Evolutionary conservation across 306 rosid genomes (phyloP).

Genomic region (Fragaria vesca): DNA sequence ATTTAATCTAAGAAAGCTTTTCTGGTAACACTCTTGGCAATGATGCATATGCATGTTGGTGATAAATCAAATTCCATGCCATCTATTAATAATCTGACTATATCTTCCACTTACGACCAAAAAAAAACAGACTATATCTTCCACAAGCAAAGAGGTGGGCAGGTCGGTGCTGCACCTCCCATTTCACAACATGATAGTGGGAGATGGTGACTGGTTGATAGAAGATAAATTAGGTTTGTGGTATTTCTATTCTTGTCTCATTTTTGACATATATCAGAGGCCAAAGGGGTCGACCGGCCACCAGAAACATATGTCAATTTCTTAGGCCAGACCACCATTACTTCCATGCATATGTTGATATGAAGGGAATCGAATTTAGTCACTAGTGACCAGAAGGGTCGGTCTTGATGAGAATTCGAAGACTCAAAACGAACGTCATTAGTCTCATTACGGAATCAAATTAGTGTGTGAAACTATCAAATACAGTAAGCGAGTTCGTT

Average conservation of each 20-base stretch:
- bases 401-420: neutral
- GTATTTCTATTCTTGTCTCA: neutral
- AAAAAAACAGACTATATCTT: neutral
- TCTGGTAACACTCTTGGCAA: neutral
- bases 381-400: neutral
- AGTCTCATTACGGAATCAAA: no score
- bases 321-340: neutral
- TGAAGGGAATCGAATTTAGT: neutral
- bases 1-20: neutral
- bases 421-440: no score
- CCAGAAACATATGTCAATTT: slow-evolving; percentile 3
- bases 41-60: neutral
- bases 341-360: neutral
- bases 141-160: neutral
- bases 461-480: no score
- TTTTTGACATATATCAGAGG: neutral
- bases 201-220: neutral
- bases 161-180: neutral
- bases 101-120: neutral
- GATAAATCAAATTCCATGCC: neutral
- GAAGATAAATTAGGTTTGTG: neutral
- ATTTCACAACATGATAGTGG: neutral
- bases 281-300: neutral
- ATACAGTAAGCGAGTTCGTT: no score
- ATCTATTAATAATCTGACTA: neutral